Conservation (phyloP, 148 eudicot genomes). For the Rhododendron simsii region DNA sequence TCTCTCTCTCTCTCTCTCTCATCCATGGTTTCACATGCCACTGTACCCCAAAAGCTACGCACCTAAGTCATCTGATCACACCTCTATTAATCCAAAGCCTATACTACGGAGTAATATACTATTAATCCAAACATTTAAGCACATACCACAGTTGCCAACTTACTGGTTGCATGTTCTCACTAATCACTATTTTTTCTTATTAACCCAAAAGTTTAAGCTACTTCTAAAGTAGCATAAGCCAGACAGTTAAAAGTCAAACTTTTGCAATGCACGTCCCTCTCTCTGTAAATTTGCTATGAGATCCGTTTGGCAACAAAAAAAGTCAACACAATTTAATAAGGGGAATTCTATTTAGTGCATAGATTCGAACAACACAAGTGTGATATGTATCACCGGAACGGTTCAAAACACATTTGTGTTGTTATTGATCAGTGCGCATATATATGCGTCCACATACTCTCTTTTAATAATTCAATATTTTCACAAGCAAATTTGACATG, state of each 20-base stretch:
- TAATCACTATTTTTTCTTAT: background rate
- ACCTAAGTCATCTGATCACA: conserved; percentile 1
- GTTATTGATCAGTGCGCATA: background rate
- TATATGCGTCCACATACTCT: no score
- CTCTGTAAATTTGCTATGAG: background rate
- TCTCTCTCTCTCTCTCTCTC: background rate
- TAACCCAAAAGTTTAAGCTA: background rate
- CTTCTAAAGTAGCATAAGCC: background rate
- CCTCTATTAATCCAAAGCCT: background rate
- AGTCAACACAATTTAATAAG: background rate
- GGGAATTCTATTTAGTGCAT: background rate
- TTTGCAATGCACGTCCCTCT: background rate
- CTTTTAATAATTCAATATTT: no score
- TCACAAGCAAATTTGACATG: no score
- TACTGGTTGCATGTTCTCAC: background rate
- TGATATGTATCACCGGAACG: background rate
- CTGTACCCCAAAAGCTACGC: conserved; percentile 6
- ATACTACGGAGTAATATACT: background rate
- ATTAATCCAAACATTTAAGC: background rate
- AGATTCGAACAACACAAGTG: background rate
- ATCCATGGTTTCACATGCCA: background rate
- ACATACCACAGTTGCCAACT: background rate
- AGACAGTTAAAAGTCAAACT: background rate
- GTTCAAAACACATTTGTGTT: background rate
- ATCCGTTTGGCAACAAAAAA: background rate